Percentiles rank a stretch among this genome's conserved stretches.
Conservation (phyloP, 305 asterid species). For the Solanum hybrid region DNA sequence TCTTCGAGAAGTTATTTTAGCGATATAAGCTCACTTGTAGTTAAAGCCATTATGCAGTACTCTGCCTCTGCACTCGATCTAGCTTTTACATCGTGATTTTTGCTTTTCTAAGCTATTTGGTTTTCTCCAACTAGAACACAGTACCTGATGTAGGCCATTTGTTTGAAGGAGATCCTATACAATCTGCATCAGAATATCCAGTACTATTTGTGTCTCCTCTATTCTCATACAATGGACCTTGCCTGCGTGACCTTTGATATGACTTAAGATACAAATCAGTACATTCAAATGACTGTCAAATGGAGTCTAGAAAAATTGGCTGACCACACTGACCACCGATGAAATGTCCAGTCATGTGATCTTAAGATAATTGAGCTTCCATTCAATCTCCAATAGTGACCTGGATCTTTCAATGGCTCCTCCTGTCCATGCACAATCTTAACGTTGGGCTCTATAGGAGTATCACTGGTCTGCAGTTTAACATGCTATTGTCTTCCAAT, state of each 20-base stretch:
- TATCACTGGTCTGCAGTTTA: background rate
- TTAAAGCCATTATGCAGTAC: background rate
- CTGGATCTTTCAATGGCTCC: background rate
- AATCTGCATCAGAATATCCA: background rate
- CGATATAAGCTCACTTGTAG: background rate
- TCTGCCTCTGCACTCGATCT: background rate
- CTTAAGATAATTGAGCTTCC: background rate
- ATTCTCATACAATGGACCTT: background rate
- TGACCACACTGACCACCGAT: background rate
- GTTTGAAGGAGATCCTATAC: background rate
- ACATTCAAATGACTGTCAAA: background rate
- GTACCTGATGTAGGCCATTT: background rate
- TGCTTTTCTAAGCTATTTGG: background rate
- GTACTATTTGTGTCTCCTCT: background rate
- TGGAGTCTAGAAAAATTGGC: background rate
- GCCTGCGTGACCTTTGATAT: background rate
- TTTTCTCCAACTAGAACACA: background rate
- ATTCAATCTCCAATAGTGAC: background rate
- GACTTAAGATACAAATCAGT: background rate
- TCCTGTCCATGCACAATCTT: background rate
- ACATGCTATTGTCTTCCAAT: background rate
- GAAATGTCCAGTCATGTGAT: background rate
- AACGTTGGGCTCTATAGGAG: background rate
- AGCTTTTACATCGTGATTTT: background rate
- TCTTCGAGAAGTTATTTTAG: background rate